Base-by-base conservation (phyloP, 2,329 filamentous ascomycete genomes). In the Rutstroemia sydowiana region DNA sequence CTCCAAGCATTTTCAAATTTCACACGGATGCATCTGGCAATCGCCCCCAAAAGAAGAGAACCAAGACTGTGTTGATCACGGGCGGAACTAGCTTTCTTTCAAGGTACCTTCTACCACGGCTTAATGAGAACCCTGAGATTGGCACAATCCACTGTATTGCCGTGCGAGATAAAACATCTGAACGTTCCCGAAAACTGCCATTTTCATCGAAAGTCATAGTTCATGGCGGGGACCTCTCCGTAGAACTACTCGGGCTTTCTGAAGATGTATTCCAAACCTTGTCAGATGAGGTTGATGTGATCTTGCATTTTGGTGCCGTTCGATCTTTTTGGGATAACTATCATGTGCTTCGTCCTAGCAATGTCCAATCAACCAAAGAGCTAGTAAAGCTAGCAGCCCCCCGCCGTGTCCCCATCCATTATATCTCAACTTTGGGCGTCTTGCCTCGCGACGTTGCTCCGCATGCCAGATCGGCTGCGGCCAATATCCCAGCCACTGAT, bases 221-320 rank as follows among this genome's bases (percentile, higher is more conserved):
- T 7, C 14, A 34, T 23, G n/a, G 16, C 5, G 18, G 44, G 11
- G 23, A 23, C 21, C 16, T 46, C 6, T 13, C 6, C 13, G 3
- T 23, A 21, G 9, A 4, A 2, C n/a, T 20, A 3, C 20, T 34
- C 21, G 30, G 30, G 11, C 13, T 46, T 14, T 11, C n/a, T 2
- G 13, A 13, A 34, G 10, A 5, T 6, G 16, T 11, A 2, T 37
- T 34, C 9, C 14, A 16, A 13, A 14, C 30, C 21, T 11, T 34
- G n/a, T 5, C 6, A 18, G 13, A 6, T 14, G 11, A 60, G 2
- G 67, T 63, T 1, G 69, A 75, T 57, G 59, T 73, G 4, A 73
- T 84, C 41, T 73, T 85, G 26, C 82, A 79, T 59, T 70, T 66
- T 42, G 76, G 71, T 5, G 73, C 73, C 9, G 67, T 70, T 10